Evolutionary conservation across 495 filamentous ascomycete genomes (phyloP).

Genomic region (Hyaloscypha variabilis): DNA sequence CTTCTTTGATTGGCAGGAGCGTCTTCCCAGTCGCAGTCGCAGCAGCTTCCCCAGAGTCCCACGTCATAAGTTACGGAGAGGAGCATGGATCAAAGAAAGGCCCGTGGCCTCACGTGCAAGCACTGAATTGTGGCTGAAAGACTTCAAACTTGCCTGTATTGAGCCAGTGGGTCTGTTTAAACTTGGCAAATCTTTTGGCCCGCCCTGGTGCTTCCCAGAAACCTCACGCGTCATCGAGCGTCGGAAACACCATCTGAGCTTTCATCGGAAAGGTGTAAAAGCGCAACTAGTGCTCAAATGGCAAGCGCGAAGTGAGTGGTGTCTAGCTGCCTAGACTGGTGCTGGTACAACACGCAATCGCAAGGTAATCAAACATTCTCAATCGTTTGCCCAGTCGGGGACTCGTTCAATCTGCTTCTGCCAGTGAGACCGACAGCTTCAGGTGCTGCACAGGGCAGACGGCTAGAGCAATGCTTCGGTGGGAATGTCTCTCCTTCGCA

Average conservation of each 20-base stretch:
- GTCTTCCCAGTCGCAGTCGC: background rate
- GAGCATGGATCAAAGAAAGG: background rate
- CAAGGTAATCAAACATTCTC: background rate
- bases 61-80: background rate
- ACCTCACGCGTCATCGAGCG: conserved; percentile 7
- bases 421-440: conserved; percentile 15
- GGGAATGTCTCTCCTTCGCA: conserved; percentile 31
- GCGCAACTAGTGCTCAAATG: background rate
- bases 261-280: background rate
- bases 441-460: background rate
- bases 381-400: conserved; percentile 1
- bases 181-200: conserved; percentile 10
- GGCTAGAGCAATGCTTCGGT: conserved; percentile 17
- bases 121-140: background rate
- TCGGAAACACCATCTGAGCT: background rate
- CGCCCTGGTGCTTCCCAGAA: background rate
- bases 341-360: background rate
- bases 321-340: background rate
- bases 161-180: background rate
- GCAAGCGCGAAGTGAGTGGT: background rate
- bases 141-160: background rate
- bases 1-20: conserved; percentile 17
- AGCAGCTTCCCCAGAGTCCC: background rate
- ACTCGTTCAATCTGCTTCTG: conserved; percentile 7
- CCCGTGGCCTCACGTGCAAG: conserved; percentile 1